These are phyloP conservation scores for Cryomyces antarcticus DNA, from an alignment of 495 filamentous ascomycete genomes.

Conservation along the genomic window DNA sequence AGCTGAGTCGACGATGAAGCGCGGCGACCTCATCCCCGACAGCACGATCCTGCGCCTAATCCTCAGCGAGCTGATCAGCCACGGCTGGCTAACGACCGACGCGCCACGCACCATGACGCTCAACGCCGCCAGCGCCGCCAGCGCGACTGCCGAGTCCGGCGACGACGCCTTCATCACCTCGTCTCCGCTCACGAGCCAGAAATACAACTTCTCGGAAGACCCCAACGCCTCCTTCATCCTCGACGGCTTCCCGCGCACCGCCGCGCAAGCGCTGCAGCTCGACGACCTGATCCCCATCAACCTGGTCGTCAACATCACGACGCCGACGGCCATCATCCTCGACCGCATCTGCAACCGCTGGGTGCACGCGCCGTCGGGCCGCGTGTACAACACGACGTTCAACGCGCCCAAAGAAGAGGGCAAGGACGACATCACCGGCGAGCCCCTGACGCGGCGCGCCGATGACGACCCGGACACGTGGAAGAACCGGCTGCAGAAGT, in stretches of 20 bases:
- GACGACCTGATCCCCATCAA: conserved; percentile 77
- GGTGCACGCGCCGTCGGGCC: conserved; percentile 81
- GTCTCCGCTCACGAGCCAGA: background rate
- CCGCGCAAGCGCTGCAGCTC: conserved; percentile 52
- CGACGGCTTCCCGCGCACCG: conserved; percentile 88
- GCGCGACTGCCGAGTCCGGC: background rate
- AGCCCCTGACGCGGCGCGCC: conserved; percentile 55
- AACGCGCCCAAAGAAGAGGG: conserved; percentile 64
- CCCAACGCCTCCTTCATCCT: conserved; percentile 79
- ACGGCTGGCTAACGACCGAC: conserved; percentile 51
- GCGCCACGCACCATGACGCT: conserved; percentile 15
- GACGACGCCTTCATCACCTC: background rate
- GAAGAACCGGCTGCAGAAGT: conserved; percentile 54
- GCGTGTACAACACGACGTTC: conserved; percentile 88
- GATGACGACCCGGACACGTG: conserved; percentile 83
- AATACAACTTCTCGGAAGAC: conserved; percentile 32
- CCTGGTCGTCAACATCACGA: conserved; percentile 52
- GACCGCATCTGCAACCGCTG: conserved; percentile 76
- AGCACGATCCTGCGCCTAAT: conserved; percentile 83
- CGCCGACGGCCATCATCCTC: conserved; percentile 59
- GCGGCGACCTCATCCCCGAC: conserved; percentile 70
- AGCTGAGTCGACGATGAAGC: conserved; percentile 71
- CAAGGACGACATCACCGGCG: conserved; percentile 79
- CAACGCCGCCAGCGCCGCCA: conserved; percentile 9
- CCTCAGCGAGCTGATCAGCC: conserved; percentile 58